Evolutionary conservation across 2,329 filamentous ascomycete genomes (phyloP).

Genomic region (Sordariomycetes sp.): DNA sequence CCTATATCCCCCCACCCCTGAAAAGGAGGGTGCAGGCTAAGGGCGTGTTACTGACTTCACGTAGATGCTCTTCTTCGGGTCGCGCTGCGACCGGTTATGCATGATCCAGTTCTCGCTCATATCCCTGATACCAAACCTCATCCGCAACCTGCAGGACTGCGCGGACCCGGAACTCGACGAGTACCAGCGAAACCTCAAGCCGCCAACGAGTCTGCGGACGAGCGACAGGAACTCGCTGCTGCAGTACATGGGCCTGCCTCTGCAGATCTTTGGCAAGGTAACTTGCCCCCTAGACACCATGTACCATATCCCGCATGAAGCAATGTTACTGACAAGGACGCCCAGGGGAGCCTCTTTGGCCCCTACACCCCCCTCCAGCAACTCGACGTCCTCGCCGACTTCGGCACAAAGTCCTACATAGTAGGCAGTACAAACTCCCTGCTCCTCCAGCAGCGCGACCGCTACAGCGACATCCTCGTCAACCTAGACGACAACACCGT

Average conservation of each 20-base stretch:
- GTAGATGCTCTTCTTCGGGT: slow-evolving; percentile 96
- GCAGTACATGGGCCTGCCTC: slow-evolving; percentile 83
- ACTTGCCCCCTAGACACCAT: background rate
- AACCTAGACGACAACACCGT: slow-evolving; percentile 87
- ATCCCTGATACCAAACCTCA: slow-evolving; percentile 84
- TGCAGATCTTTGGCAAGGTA: slow-evolving; percentile 91
- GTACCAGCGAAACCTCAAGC: slow-evolving; percentile 62
- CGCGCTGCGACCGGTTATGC: slow-evolving; percentile 88
- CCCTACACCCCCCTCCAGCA: slow-evolving; percentile 95
- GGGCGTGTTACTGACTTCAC: background rate
- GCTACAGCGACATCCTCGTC: slow-evolving; percentile 91
- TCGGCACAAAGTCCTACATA: slow-evolving; percentile 92
- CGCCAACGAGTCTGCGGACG: slow-evolving; percentile 75
- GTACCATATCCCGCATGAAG: slow-evolving; percentile 1
- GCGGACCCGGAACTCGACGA: slow-evolving; percentile 85
- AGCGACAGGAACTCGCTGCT: slow-evolving; percentile 85
- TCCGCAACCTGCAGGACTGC: slow-evolving; percentile 85
- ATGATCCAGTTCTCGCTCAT: slow-evolving; percentile 98
- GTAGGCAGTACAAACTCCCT: slow-evolving; percentile 95
- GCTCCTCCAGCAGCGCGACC: slow-evolving; percentile 83
- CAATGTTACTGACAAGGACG: too few relatives aligned
- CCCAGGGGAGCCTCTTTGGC: slow-evolving; percentile 82
- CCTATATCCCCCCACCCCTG: background rate
- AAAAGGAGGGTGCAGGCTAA: background rate
- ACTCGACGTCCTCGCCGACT: slow-evolving; percentile 83